Evolutionary conservation across 2,329 filamentous ascomycete genomes (phyloP).

Genomic region (Bipolaris cookei): DNA sequence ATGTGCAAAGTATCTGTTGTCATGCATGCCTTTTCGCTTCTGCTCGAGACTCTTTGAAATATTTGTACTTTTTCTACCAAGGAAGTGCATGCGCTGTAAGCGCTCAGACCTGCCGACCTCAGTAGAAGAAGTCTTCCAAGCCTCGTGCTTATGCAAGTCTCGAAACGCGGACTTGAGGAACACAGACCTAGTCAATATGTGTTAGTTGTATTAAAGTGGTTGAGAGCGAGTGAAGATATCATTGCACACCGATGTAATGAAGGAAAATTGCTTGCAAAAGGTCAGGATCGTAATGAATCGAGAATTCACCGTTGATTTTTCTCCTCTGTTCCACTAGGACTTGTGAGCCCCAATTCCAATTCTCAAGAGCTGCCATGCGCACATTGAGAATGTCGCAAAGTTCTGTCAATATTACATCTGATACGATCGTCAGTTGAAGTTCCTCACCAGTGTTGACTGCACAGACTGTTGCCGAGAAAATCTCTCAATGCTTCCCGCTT

Average conservation of each 20-base stretch:
- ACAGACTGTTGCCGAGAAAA: constrained; percentile 35
- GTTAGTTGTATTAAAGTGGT: background rate
- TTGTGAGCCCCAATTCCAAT: constrained; percentile 41
- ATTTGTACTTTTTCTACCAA: constrained; percentile 19
- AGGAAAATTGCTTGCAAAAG: constrained; percentile 44
- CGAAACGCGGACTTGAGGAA: constrained; percentile 38
- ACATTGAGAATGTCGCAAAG: constrained; percentile 44
- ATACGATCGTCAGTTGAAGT: background rate
- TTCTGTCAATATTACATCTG: constrained; percentile 37
- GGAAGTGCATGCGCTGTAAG: constrained; percentile 35
- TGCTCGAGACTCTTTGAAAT: constrained; percentile 21
- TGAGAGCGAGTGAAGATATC: constrained; percentile 7
- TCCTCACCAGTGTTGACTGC: background rate
- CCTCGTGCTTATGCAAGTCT: constrained; percentile 23
- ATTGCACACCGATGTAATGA: constrained; percentile 41
- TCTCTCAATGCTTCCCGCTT: constrained; percentile 46
- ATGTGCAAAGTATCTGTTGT: constrained; percentile 32
- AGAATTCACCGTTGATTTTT: constrained; percentile 38
- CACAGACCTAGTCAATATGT: constrained; percentile 25
- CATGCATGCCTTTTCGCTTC: constrained; percentile 28
- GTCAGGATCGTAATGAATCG: constrained; percentile 41
- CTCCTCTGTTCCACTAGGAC: constrained; percentile 39
- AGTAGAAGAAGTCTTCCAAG: constrained; percentile 29
- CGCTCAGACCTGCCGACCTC: constrained; percentile 27
- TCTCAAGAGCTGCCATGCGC: constrained; percentile 34